Conservation (phyloP, 1,284 basidiomycete genomes). For the Puccinia triticina region DNA sequence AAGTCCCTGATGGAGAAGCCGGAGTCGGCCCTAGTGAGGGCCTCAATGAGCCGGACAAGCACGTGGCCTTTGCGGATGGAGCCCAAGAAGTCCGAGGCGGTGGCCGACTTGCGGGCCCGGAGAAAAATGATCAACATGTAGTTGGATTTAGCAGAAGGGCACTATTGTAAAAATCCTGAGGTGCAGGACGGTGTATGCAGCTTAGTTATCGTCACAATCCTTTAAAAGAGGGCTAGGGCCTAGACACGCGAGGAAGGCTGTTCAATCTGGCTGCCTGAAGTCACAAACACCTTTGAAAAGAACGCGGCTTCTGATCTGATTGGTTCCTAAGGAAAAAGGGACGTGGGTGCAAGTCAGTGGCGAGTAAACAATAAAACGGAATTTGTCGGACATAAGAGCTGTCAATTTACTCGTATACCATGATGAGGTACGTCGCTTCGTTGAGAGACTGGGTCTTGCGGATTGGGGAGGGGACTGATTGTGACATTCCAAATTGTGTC, state of each 20-base stretch:
- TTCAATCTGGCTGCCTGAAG: background rate
- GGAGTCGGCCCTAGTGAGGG: too few relatives aligned
- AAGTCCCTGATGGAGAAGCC: too few relatives aligned
- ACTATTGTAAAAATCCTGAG: too few relatives aligned
- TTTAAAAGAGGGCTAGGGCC: too few relatives aligned
- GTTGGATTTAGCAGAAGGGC: too few relatives aligned
- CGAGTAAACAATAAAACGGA: background rate
- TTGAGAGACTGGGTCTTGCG: background rate
- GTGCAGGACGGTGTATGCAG: too few relatives aligned
- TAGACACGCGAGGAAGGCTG: background rate
- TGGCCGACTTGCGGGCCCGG: too few relatives aligned
- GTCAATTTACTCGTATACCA: constrained; percentile 15
- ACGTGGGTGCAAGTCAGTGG: background rate
- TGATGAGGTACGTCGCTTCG: constrained; percentile 11
- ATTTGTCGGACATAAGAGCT: background rate
- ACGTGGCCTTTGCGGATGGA: too few relatives aligned
- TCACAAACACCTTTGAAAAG: constrained; percentile 28
- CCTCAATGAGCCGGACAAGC: too few relatives aligned
- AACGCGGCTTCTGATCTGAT: constrained; percentile 13
- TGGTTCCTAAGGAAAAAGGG: constrained; percentile 1
- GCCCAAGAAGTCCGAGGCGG: too few relatives aligned
- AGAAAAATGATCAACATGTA: too few relatives aligned
- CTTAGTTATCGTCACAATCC: too few relatives aligned
- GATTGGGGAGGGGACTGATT: constrained; percentile 3
- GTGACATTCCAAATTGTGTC: background rate